Conservation (phyloP, 768 basidiomycete species). For the Leccinum pellstonianum region DNA sequence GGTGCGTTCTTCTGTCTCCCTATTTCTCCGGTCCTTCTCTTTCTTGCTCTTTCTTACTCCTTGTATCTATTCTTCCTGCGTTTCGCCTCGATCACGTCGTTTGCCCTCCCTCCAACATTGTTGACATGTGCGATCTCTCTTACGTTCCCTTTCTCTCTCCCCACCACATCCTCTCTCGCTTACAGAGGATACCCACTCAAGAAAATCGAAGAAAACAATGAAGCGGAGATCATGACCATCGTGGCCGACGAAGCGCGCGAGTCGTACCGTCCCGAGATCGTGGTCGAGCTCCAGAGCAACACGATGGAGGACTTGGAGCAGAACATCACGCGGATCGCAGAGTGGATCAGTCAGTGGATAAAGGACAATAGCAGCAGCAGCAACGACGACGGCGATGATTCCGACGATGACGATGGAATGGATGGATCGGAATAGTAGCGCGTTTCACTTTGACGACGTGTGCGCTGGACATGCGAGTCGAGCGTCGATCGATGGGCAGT, state of each 20-base stretch:
- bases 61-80: too few species aligned
- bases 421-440: conserved; percentile 1
- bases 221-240: conserved; percentile 97
- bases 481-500: neutral
- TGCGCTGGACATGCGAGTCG: neutral
- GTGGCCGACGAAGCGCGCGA: conserved; percentile 85
- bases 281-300: conserved; percentile 83
- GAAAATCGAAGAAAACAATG: conserved; percentile 98
- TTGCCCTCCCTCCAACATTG: neutral
- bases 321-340: conserved; percentile 83
- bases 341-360: conserved; percentile 84
- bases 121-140: neutral
- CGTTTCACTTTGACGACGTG: neutral
- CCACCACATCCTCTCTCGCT: neutral
- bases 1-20: conserved; percentile 45
- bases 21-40: too few species aligned
- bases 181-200: conserved; percentile 79
- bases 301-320: conserved; percentile 75
- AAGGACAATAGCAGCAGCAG: conserved; percentile 23
- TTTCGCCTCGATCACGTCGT: neutral
- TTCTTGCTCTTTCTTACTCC: too few species aligned
- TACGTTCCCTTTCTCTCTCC: neutral
- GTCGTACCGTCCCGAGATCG: conserved; percentile 82
- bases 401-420: neutral
- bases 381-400: neutral